Evolutionary conservation across 2,329 filamentous ascomycete species (phyloP).

Genomic region (Pseudogymnoascus sp.): DNA sequence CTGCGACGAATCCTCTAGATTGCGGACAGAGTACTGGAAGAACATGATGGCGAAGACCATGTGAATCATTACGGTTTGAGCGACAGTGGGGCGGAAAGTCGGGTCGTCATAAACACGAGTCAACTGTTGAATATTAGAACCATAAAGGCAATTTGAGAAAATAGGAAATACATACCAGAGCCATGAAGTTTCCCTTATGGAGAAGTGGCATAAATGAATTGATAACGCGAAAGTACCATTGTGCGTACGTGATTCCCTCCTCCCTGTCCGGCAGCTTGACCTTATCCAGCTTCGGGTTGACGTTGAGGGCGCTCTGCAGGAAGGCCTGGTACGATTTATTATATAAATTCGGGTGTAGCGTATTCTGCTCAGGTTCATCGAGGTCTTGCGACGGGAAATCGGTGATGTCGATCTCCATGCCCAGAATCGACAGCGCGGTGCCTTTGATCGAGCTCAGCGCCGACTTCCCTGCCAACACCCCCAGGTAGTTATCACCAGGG

Average conservation of each 20-base stretch:
- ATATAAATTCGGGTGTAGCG: constrained; percentile 41
- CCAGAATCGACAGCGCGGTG: constrained; percentile 68
- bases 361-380: constrained; percentile 47
- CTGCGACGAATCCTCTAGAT: constrained; percentile 47
- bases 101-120: constrained; percentile 62
- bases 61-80: constrained; percentile 64
- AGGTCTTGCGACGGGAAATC: constrained; percentile 60
- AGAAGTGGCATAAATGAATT: constrained; percentile 66
- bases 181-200: constrained; percentile 67
- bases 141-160: neutral
- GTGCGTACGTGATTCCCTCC: constrained; percentile 59
- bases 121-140: constrained; percentile 32
- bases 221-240: constrained; percentile 68
- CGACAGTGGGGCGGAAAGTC: constrained; percentile 49
- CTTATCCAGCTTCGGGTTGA: constrained; percentile 46
- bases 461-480: constrained; percentile 49
- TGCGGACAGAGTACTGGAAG: constrained; percentile 68
- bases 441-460: constrained; percentile 67
- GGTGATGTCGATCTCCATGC: constrained; percentile 70
- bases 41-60: constrained; percentile 74
- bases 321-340: constrained; percentile 68
- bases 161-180: constrained; percentile 44
- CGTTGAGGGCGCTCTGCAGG: constrained; percentile 54
- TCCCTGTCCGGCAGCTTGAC: constrained; percentile 55
- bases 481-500: constrained; percentile 56